Conservation (phyloP, 2,329 filamentous ascomycete species). For the Phialophora tarda region DNA sequence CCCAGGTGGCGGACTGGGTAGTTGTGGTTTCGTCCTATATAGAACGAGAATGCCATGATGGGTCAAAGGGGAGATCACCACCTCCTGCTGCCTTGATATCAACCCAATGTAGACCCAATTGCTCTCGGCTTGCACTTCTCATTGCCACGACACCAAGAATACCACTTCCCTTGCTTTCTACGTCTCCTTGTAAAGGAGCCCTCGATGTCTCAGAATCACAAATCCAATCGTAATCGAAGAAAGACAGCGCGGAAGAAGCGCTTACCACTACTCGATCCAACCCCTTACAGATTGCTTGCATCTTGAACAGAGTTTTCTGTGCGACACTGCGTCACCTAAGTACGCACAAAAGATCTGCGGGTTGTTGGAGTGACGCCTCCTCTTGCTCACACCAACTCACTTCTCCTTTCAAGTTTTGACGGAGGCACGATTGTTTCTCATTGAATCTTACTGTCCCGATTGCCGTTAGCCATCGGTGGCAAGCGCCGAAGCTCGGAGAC, state of each 20-base stretch:
- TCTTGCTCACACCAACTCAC: conserved; percentile 27
- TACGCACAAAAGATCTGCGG: conserved; percentile 21
- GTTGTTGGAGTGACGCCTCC: conserved; percentile 33
- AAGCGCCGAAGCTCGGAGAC: not conserved
- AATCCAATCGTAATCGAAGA: conserved; percentile 24
- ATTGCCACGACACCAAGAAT: conserved; percentile 8
- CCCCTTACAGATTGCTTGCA: conserved; percentile 31
- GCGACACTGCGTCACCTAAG: conserved; percentile 33
- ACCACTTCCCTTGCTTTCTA: conserved; percentile 11
- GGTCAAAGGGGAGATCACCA: conserved; percentile 3
- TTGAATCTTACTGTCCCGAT: conserved; percentile 15
- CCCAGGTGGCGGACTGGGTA: conserved; percentile 16
- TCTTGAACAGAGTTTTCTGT: conserved; percentile 27
- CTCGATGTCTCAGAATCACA: conserved; percentile 34
- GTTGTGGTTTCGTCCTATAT: conserved; percentile 27
- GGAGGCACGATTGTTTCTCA: conserved; percentile 16
- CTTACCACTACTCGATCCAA: conserved; percentile 31
- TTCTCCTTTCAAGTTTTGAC: conserved; percentile 17
- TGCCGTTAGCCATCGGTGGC: not conserved
- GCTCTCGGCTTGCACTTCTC: conserved; percentile 11
- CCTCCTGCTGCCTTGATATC: conserved; percentile 8
- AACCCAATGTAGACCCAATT: conserved; percentile 33
- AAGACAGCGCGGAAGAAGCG: conserved; percentile 37
- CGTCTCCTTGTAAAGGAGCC: conserved; percentile 30
- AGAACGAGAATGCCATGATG: conserved; percentile 30